phyloP scores from a whole-genome alignment of 257 asterid genomes.

The Plantago elongata region DNA sequence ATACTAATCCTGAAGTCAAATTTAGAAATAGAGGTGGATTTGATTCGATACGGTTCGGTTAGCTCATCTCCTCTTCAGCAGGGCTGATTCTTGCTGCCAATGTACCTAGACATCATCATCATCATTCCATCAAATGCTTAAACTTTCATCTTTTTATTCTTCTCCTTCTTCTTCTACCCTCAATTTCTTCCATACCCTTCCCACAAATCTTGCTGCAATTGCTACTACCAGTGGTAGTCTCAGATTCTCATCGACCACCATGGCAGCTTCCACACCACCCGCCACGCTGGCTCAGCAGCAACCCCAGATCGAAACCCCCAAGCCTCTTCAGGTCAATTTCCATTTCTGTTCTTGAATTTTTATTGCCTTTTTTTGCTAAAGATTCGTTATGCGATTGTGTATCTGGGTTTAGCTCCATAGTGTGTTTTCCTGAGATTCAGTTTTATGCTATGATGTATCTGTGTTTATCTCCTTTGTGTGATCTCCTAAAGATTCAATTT shows the following conservation, averaged over 20 bases:
- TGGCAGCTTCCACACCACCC: constrained; percentile 53
- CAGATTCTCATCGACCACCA: constrained; percentile 24
- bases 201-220: constrained; percentile 7
- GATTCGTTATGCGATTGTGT: constrained; percentile 14
- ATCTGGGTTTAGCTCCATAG: background rate
- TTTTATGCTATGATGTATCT: background rate
- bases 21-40: too few relatives aligned
- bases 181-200: constrained; percentile 14
- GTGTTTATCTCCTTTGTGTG: background rate
- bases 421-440: too few relatives aligned
- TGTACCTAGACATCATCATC: constrained; percentile 46
- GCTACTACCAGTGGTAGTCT: constrained; percentile 14
- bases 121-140: constrained; percentile 35
- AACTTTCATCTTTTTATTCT: background rate
- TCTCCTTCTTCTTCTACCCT: constrained; percentile 21
- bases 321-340: constrained; percentile 56
- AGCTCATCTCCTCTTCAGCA: constrained; percentile 3
- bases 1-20: too few relatives aligned
- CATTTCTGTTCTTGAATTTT: background rate
- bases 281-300: constrained; percentile 39
- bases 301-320: constrained; percentile 29
- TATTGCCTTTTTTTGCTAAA: constrained; percentile 13
- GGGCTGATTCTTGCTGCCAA: constrained; percentile 18
- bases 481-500: too few relatives aligned
- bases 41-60: too few relatives aligned